phyloP scores from a whole-genome alignment of 225 moss, liverwort and hornwort species.

The Ulota crispa region DNA sequence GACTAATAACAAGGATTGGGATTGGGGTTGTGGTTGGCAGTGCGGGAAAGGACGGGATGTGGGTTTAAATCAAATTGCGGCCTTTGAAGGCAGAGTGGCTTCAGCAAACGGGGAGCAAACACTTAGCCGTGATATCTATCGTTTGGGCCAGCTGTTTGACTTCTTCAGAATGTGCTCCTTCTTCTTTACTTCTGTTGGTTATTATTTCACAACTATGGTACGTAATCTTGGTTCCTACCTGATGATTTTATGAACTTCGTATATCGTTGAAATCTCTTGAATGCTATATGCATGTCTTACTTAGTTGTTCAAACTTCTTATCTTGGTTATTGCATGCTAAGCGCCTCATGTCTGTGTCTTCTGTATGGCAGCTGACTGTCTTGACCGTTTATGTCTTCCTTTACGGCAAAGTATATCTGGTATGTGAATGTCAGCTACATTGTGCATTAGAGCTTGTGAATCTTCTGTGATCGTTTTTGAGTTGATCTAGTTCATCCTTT shows the following conservation, averaged over 20 bases:
- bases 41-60: conserved; percentile 75
- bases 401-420: conserved; percentile 71
- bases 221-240: conserved; percentile 20
- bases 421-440: conserved; percentile 25
- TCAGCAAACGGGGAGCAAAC: conserved; percentile 71
- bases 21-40: conserved; percentile 35
- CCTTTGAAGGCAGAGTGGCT: conserved; percentile 61
- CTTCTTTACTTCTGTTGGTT: conserved; percentile 70
- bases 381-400: conserved; percentile 63
- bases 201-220: conserved; percentile 65
- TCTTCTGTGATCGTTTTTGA: not conserved
- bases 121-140: conserved; percentile 63
- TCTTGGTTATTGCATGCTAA: conserved; percentile 3
- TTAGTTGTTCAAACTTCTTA: not conserved
- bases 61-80: conserved; percentile 72
- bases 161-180: conserved; percentile 71
- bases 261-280: conserved; percentile 3
- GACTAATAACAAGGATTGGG: not conserved
- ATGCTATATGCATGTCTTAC: not conserved
- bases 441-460: not conserved
- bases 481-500: not conserved
- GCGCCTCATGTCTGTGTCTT: not conserved
- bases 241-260: not conserved
- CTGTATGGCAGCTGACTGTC: conserved; percentile 58
- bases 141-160: conserved; percentile 67